These are phyloP conservation scores for Solanum hybrid DNA, from an alignment of 305 asterid genomes.

Conservation along the genomic window DNA sequence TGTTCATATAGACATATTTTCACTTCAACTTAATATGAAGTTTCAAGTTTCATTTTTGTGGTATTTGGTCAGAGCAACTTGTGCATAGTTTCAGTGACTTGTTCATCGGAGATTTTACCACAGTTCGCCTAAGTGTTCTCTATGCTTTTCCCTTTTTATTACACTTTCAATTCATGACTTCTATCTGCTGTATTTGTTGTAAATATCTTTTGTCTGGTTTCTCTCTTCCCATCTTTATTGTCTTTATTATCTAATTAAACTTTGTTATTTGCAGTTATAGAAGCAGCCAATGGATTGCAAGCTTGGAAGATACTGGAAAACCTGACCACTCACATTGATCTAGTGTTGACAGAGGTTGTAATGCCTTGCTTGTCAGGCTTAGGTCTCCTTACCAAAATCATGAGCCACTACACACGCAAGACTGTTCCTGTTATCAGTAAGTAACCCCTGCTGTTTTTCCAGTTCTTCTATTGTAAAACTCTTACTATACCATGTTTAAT, in stretches of 20 bases:
- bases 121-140: not conserved
- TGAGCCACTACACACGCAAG: constrained; percentile 75
- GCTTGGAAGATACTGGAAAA: constrained; percentile 86
- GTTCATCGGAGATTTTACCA: not conserved
- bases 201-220: not conserved
- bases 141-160: not conserved
- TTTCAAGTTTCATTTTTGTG: constrained; percentile 1
- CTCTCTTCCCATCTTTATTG: not conserved
- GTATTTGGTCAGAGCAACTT: not conserved
- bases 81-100: not conserved
- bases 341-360: constrained; percentile 71
- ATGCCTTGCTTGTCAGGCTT: constrained; percentile 76
- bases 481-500: not conserved
- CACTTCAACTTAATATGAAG: not conserved
- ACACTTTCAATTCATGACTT: not conserved
- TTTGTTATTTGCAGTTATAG: constrained; percentile 41
- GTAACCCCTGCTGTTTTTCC: constrained; percentile 18
- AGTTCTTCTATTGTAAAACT: not conserved
- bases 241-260: not conserved
- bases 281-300: constrained; percentile 70
- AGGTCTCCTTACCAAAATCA: constrained; percentile 71
- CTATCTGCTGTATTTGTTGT: not conserved
- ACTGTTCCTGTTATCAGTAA: constrained; percentile 83
- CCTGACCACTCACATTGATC: constrained; percentile 58
- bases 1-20: not conserved